Conservation (phyloP, 2,329 filamentous ascomycete genomes). For the Paecilomyces fulvus region DNA sequence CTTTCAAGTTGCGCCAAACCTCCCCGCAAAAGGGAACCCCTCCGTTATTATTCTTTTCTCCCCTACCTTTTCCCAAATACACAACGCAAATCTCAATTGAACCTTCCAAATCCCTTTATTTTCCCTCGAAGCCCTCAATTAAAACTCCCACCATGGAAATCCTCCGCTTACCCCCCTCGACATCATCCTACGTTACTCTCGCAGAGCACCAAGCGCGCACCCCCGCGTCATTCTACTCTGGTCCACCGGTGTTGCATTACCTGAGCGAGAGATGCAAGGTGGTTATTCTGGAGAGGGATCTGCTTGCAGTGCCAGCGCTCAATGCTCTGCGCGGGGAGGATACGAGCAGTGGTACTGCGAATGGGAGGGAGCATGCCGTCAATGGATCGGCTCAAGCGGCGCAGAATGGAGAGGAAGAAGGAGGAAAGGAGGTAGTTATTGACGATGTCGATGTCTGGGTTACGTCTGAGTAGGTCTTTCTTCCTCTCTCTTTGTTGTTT, state of each 20-base stretch:
- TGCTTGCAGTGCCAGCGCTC: conserved; percentile 26
- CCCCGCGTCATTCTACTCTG: conserved; percentile 39
- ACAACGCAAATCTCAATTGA: not conserved
- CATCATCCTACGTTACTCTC: conserved; percentile 35
- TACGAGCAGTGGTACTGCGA: not conserved
- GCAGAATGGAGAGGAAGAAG: conserved; percentile 6
- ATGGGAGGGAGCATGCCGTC: conserved; percentile 5
- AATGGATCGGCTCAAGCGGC: conserved; percentile 3
- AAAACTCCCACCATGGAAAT: conserved; percentile 29
- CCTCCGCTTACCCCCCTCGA: conserved; percentile 28
- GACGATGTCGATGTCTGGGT: conserved; percentile 38
- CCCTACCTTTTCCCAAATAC: not conserved
- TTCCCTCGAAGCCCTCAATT: not conserved
- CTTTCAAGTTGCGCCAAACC: not conserved
- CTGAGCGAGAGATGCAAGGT: conserved; percentile 38
- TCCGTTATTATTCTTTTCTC: not conserved
- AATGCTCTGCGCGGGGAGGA: conserved; percentile 17
- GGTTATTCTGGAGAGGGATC: conserved; percentile 33
- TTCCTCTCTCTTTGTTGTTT: not conserved
- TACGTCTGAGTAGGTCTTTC: conserved; percentile 36
- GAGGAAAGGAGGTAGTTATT: conserved; percentile 28
- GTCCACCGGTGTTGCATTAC: conserved; percentile 40
- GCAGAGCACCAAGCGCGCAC: conserved; percentile 40
- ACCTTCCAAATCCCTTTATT: not conserved
- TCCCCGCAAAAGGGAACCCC: not conserved